Evolutionary conservation across 2,329 filamentous ascomycete species (phyloP), one percentile per base, ranked within the genome.

Genomic region (Fusarium concolor): DNA sequence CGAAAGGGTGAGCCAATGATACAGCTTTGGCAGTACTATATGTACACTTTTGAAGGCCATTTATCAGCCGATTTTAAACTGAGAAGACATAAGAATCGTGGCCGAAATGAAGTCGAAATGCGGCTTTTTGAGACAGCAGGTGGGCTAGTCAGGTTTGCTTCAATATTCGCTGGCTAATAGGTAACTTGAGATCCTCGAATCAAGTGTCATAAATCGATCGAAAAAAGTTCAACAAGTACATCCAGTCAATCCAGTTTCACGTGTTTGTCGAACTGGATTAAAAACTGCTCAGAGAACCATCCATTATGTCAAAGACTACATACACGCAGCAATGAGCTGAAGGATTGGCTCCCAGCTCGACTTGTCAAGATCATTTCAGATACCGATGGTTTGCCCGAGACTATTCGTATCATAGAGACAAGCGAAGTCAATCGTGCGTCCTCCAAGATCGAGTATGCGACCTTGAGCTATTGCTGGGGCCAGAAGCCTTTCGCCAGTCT

Each of bases 371-470:
- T 57, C 2, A 22, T 55, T 6, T 12, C 3, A 11, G 2, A 35
- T 6, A 1, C 7, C 2, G 10, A 41, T 2, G 35, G 35, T 10
- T 4, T 26, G 4, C 35, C 56, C 11, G 35, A 4, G 28, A 15
- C 3, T 1, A 29, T 56, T 9, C 24, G n/a, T 11, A 20, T 56
- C 8, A 7, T 58, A 2, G 51, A 56, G 20, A 58, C 51, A 2
- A 5, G 8, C 3, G 3, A 0, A 3, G 8, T 5, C 2, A 11
- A 28, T 0, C 4, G 2, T 0, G 5, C 6, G 12, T 2, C 14
- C 10, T 6, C 2, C 0, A 5, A 4, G 2, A 17, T n/a, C 2
- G 12, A 47, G 10, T 59, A 59, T 47, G 28, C 51, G 3, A 59
- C 56, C 2, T 22, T 56, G 2, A 47, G 51, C n/a, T 59, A 59